Conservation (phyloP, 202 grass and related monocot genomes). For the Elaeis oleifera region DNA sequence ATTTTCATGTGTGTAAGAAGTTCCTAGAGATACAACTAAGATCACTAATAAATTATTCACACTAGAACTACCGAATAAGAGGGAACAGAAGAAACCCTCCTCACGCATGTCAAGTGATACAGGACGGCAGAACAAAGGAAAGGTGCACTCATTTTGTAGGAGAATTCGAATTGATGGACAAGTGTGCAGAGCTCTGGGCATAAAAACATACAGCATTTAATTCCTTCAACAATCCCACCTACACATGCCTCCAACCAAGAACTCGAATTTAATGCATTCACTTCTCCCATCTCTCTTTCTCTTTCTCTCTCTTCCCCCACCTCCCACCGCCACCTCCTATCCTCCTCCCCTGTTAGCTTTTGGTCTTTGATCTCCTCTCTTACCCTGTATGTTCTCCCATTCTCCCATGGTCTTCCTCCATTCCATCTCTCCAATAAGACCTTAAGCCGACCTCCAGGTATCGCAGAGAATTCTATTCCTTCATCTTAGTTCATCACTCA, state of each 20-base stretch:
- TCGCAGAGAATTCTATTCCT: no score
- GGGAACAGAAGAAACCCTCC: no score
- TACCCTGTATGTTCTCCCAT: not conserved
- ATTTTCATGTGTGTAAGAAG: no score
- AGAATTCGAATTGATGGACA: conserved; percentile 39
- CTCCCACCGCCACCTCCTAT: not conserved
- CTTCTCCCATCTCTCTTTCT: not conserved
- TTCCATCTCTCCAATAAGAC: no score
- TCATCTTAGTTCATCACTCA: no score
- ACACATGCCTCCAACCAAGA: conserved; percentile 43
- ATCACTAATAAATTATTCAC: no score
- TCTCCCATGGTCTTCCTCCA: no score
- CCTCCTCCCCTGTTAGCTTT: not conserved
- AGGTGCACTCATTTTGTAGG: not conserved
- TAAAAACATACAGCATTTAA: conserved; percentile 53
- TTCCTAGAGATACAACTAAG: no score
- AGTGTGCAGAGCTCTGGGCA: conserved; percentile 39
- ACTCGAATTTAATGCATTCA: conserved; percentile 48
- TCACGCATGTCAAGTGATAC: no score
- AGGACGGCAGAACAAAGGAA: conserved; percentile 7
- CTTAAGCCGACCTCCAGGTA: no score
- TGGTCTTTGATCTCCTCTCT: not conserved
- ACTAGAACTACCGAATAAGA: no score
- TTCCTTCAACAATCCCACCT: conserved; percentile 47
- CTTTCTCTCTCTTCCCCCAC: conserved; percentile 3